phyloP scores from a whole-genome alignment of 2,329 filamentous ascomycete species.

The Colletotrichum lupini region DNA sequence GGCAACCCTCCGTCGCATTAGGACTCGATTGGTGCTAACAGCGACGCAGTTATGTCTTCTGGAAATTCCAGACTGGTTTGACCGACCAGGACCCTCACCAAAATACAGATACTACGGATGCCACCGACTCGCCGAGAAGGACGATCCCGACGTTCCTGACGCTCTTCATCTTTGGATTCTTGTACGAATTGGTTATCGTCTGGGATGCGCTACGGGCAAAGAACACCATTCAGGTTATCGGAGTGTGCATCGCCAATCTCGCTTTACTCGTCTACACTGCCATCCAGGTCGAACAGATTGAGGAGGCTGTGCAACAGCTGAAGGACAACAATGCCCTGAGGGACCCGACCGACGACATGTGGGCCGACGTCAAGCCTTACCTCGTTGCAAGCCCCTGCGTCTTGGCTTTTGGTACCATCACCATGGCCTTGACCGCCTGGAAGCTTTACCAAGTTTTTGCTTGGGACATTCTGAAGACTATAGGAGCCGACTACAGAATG shows the following conservation, averaged over 20 bases:
- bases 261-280: slow-evolving; percentile 92
- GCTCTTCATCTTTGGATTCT: slow-evolving; percentile 95
- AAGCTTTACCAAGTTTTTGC: slow-evolving; percentile 99
- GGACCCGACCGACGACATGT: slow-evolving; percentile 61
- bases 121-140: slow-evolving; percentile 66
- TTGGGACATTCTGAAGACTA: slow-evolving; percentile 99
- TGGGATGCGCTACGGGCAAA: slow-evolving; percentile 95
- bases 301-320: slow-evolving; percentile 74
- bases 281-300: slow-evolving; percentile 92
- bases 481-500: slow-evolving; percentile 95
- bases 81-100: slow-evolving; percentile 31
- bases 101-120: slow-evolving; percentile 52
- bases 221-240: slow-evolving; percentile 98
- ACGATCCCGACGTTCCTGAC: slow-evolving; percentile 96
- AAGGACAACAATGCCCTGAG: slow-evolving; percentile 47
- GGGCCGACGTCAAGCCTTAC: slow-evolving; percentile 77
- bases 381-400: slow-evolving; percentile 88
- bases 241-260: slow-evolving; percentile 90
- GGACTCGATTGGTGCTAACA: neutral
- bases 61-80: slow-evolving; percentile 78
- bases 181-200: slow-evolving; percentile 89
- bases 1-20: neutral
- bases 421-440: slow-evolving; percentile 85
- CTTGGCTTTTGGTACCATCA: slow-evolving; percentile 78
- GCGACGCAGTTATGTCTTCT: slow-evolving; percentile 84